Base-by-base conservation (phyloP, 2,329 filamentous ascomycete species). In the Setomelanomma holmii region DNA sequence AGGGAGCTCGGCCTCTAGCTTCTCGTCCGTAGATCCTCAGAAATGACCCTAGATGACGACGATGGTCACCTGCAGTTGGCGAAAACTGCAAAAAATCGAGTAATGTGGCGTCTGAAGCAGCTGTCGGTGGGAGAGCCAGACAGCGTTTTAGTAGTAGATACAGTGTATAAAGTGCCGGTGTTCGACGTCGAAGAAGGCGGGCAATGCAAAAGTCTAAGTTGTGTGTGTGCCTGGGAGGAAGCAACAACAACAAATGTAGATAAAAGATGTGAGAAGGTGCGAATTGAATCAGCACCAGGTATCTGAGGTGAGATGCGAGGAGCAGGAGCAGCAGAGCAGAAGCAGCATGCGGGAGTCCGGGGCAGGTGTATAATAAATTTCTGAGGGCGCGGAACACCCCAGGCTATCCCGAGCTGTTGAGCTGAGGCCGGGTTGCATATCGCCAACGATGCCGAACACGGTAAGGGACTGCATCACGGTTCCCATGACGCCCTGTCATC, bases 381-480 rank as follows among this genome's bases (percentile, higher is more conserved):
- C 59, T 53, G 53, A 50, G 23, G 45, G 27, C 24, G 33, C 47
- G 57, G 60, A 64, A 51, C 49, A 56, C 56, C 66, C 68, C 69
- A 69, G 65, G 68, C 68, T 62, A 55, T 61, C 64, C 64, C 68
- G 62, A 64, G 60, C 61, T 71, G 69, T 73, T 71, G 71, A 71
- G 69, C 68, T 63, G 66, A 67, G 61, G 60, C 68, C 69, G 53
- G 58, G 47, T 41, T 51, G 58, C 58, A 42, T 62, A 65, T 66
- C 61, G 57, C 62, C 64, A 61, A 63, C 66, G 58, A 66, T 68
- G 61, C 67, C 68, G 55, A 66, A 63, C 44, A 45, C 17, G 60
- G 65, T 53, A 65, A 61, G 60, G 56, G 45, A 35, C 42, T n/a
- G 49, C 51, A 55, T 49, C 57, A 53, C 53, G 48, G 49, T 47